Base-by-base conservation (phyloP, 1,284 basidiomycete species). In the Malassezia caprae region DNA sequence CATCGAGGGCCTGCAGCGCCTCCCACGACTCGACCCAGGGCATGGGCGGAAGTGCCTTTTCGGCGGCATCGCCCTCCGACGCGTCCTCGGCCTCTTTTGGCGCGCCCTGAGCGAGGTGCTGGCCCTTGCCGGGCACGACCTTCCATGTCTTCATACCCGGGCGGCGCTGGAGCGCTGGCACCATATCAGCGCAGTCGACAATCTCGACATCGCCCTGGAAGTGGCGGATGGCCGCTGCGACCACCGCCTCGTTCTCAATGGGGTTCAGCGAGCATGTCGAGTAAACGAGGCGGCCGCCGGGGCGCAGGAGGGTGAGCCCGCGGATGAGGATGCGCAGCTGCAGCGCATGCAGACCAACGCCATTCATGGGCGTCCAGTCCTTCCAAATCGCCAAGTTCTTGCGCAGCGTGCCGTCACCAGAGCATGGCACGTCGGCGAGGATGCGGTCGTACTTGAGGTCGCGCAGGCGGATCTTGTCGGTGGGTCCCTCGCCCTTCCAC, bases 231-330 rank as follows among this genome's bases (percentile, higher is more conserved):
- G 70, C 90, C 30, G 87, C 85, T 1, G 88, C 86, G 28, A 98
- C 80, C 56, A 98, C 93, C 8, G 94, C 89, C 76, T 99, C 94
- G 75, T 99, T 96, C 77, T 98, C 94, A 27, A 91, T 81, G 1
- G 93, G 94, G 76, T 98, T 98, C 67, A 98, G 79, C 1, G 91
- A 96, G 75, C 94, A 98, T 0, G 93, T 99, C 4, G 93, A 98
- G 76, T 98, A 98, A 24, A 96, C 91, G 56, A 98, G 85, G 32
- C 88, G 83, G 11, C 93, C 93, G 19, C 85, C 84, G 3, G 82
- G 82, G 62, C 86, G 84, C 41, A 99, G 82, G 77, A 96, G 81
- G 58, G 84, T 83, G 84, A 99, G 91, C 4, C 86, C 91, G 15
- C 93, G 85, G 62, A 86, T 80, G 17, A 98, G 80, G 63, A 98